Percentiles rank a stretch among this genome's conserved stretches.
phyloP scores from a whole-genome alignment of 2,329 filamentous ascomycete genomes.

The Nemania diffusa region DNA sequence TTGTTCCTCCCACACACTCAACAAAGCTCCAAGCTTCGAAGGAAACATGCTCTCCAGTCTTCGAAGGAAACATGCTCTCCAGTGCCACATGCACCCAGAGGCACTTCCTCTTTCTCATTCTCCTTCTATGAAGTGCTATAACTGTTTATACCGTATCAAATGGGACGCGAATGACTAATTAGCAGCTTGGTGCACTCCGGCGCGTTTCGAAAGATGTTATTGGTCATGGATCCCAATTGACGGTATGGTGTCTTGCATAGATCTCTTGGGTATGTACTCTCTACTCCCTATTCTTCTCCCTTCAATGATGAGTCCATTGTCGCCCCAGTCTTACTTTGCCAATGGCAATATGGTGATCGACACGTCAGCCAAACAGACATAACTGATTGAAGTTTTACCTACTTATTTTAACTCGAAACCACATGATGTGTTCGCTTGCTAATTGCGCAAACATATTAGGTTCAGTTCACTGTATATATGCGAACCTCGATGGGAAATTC shows the following conservation, averaged over 20 bases:
- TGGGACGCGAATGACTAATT: neutral
- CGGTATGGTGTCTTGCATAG: neutral
- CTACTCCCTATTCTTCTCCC: slow-evolving; percentile 10
- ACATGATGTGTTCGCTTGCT: slow-evolving; percentile 31
- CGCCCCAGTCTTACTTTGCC: slow-evolving; percentile 66
- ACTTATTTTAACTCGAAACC: slow-evolving; percentile 4
- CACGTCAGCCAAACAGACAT: slow-evolving; percentile 63
- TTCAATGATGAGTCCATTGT: slow-evolving; percentile 66
- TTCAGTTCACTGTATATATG: slow-evolving; percentile 1
- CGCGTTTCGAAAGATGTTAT: slow-evolving; percentile 3
- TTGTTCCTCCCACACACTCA: slow-evolving; percentile 17
- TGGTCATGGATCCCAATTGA: neutral
- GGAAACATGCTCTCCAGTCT: neutral
- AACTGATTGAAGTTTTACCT: slow-evolving; percentile 50
- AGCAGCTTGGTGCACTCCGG: neutral
- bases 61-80: too few relatives aligned
- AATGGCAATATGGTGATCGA: slow-evolving; percentile 63
- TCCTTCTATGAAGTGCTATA: neutral
- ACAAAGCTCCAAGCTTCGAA: neutral
- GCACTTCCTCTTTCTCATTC: neutral
- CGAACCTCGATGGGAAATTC: neutral
- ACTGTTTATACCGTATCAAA: neutral
- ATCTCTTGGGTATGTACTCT: slow-evolving; percentile 37
- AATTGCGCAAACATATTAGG: slow-evolving; percentile 29
- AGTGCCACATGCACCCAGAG: neutral